phyloP scores from a whole-genome alignment of 306 rosid species.

The Mimosa pudica region DNA sequence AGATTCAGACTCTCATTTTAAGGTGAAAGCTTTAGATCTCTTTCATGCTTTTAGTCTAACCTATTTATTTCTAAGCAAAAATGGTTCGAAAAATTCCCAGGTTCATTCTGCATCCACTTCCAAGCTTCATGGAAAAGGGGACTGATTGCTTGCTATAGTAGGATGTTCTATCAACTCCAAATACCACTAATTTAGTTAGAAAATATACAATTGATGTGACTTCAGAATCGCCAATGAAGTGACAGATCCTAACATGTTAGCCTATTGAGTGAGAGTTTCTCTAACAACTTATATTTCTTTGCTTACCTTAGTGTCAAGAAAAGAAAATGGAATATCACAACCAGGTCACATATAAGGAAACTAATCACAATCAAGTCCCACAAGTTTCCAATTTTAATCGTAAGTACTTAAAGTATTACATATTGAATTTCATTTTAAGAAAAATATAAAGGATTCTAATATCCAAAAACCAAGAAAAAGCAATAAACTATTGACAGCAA shows the following conservation, averaged over 20 bases:
- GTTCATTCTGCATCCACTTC: not conserved
- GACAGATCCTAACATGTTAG: no score
- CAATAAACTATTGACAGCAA: not conserved
- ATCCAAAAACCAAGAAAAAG: not conserved
- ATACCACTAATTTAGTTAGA: not conserved
- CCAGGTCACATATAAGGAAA: no score
- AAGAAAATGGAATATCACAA: no score
- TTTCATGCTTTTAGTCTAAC: not conserved
- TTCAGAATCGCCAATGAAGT: not conserved
- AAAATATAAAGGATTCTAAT: not conserved
- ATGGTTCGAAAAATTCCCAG: not conserved
- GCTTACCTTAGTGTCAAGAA: no score
- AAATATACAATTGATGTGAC: not conserved
- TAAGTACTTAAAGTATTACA: no score
- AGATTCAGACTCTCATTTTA: not conserved
- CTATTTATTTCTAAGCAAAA: constrained; percentile 8
- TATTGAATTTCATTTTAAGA: no score
- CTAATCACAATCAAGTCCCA: no score
- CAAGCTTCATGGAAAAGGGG: not conserved
- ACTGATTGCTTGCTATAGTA: not conserved
- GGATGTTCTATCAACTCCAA: not conserved
- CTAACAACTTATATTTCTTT: no score
- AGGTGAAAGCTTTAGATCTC: not conserved
- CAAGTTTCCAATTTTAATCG: no score
- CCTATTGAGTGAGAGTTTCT: no score